Evolutionary conservation across 129 eudicot genomes (phyloP).

Genomic region (Cynara cardunculus): DNA sequence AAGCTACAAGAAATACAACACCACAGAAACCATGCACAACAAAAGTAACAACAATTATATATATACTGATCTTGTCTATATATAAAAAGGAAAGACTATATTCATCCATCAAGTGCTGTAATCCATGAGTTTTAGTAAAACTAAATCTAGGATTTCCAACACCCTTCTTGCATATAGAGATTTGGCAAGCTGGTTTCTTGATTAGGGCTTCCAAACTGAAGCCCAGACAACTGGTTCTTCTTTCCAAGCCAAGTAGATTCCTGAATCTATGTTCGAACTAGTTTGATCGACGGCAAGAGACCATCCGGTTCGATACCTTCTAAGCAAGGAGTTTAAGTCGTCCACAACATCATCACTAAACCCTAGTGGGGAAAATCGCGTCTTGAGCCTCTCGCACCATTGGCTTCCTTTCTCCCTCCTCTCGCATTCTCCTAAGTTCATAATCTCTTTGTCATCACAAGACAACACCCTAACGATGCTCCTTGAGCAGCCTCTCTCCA

Average conservation of each 20-base stretch:
- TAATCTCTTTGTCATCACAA: constrained; percentile 41
- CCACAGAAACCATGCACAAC: constrained; percentile 16
- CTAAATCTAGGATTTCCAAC: not conserved
- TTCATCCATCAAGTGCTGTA: constrained; percentile 22
- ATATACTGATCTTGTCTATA: constrained; percentile 2
- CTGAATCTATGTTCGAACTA: constrained; percentile 25
- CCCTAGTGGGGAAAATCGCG: constrained; percentile 29
- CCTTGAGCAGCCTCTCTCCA: constrained; percentile 65
- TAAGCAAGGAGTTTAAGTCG: constrained; percentile 75
- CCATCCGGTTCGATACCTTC: constrained; percentile 71
- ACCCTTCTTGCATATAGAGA: not conserved
- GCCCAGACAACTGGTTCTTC: constrained; percentile 80
- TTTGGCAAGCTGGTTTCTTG: not conserved
- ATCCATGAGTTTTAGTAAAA: not conserved
- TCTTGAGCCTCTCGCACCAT: constrained; percentile 69
- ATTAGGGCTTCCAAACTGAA: constrained; percentile 79
- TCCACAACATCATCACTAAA: constrained; percentile 72
- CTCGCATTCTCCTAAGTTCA: constrained; percentile 49
- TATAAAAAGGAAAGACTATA: constrained; percentile 3
- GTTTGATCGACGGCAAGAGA: constrained; percentile 38
- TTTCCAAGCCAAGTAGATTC: constrained; percentile 79
- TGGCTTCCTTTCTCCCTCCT: constrained; percentile 66
- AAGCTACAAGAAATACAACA: constrained; percentile 10
- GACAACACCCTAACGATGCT: constrained; percentile 67
- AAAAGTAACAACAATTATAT: constrained; percentile 15